Conservation (phyloP, 306 rosid species). For the Prunus fruticosa region DNA sequence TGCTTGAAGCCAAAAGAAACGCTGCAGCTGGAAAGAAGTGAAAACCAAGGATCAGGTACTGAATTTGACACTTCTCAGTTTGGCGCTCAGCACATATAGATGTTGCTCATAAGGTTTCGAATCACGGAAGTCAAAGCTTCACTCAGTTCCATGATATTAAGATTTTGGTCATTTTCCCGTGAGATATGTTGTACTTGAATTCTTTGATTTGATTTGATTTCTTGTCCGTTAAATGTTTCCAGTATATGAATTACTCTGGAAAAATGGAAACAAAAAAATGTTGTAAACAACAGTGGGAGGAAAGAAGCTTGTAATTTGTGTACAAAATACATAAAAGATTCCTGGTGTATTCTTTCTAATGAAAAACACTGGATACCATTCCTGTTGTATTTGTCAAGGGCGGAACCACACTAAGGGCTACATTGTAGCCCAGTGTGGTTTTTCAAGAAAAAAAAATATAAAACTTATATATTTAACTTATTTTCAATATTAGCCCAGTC, state of each 20-base stretch:
- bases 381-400: no score
- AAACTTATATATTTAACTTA: no score
- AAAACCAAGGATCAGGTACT: slow-evolving; percentile 15
- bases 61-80: background rate
- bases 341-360: slow-evolving; percentile 8
- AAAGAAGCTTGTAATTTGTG: slow-evolving; percentile 33
- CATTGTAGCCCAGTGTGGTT: no score
- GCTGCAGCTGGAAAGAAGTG: slow-evolving; percentile 45
- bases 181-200: background rate
- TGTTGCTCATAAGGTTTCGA: background rate
- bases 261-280: background rate
- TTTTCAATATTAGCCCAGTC: no score
- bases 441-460: no score
- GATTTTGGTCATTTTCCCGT: slow-evolving; percentile 2
- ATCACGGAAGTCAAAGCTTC: background rate
- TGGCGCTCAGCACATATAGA: background rate
- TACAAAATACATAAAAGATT: slow-evolving; percentile 25
- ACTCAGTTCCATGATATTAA: background rate
- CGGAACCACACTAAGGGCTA: no score
- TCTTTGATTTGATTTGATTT: slow-evolving; percentile 19
- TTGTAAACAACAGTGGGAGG: background rate
- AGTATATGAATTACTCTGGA: background rate
- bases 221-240: slow-evolving; percentile 3
- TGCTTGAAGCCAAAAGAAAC: slow-evolving; percentile 61
- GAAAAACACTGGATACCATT: background rate